phyloP scores from a whole-genome alignment of 495 filamentous ascomycete species.

The Xylaria palmicola region DNA sequence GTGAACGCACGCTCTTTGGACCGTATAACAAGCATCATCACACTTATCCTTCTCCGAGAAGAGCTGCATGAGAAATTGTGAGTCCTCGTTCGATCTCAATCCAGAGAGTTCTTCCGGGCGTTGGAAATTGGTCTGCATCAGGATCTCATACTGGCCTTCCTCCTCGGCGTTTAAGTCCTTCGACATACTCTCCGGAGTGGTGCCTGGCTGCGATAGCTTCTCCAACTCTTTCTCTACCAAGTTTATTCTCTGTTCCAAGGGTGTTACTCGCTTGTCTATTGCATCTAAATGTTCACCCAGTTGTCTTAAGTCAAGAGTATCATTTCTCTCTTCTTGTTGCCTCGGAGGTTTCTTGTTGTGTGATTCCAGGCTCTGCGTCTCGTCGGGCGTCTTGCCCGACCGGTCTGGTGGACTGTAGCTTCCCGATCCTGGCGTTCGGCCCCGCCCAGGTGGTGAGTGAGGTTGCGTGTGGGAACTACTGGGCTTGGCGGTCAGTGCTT shows the following conservation, averaged over 20 bases:
- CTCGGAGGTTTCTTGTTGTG: background rate
- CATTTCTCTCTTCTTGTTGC: background rate
- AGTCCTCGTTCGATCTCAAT: constrained; percentile 4
- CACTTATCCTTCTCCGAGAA: constrained; percentile 14
- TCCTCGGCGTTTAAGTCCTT: background rate
- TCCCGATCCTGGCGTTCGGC: background rate
- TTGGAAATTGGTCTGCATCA: constrained; percentile 14
- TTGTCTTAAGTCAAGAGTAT: background rate
- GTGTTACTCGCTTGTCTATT: constrained; percentile 1
- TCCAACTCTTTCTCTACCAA: constrained; percentile 9
- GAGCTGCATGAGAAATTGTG: constrained; percentile 7
- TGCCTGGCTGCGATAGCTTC: constrained; percentile 1
- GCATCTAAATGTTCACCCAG: background rate
- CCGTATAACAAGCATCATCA: constrained; percentile 15
- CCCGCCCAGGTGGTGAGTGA: background rate
- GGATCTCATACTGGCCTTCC: constrained; percentile 12
- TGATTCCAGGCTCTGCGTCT: background rate
- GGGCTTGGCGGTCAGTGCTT: background rate
- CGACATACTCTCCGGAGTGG: constrained; percentile 1
- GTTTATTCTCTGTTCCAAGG: constrained; percentile 5
- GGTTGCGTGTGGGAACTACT: background rate
- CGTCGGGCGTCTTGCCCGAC: background rate
- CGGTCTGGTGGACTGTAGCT: background rate
- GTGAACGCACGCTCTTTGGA: constrained; percentile 14
- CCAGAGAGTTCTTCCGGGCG: constrained; percentile 7